A percentile compares a stretch with the other conserved stretches of the same genome.
Evolutionary conservation across 225 moss, liverwort and hornwort genomes (phyloP).

Genomic region (Lunularia cruciata): DNA sequence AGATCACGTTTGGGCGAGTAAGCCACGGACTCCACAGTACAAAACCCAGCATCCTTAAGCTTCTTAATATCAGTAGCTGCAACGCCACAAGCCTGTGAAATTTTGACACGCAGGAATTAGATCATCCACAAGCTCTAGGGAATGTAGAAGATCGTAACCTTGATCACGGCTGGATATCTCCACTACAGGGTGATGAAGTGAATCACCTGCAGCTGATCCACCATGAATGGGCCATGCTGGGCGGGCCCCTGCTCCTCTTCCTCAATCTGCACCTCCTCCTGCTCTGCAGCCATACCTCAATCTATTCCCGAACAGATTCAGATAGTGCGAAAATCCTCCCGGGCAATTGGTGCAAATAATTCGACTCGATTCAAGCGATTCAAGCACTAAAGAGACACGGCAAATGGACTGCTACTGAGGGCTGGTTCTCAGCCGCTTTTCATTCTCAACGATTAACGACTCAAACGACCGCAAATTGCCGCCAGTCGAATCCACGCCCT

Average conservation of each 20-base stretch:
- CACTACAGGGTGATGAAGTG: background rate
- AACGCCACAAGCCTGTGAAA: slow-evolving; percentile 62
- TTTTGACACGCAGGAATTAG: background rate
- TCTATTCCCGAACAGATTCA: background rate
- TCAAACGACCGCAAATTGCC: background rate
- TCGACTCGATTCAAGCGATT: background rate
- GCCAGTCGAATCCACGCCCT: background rate
- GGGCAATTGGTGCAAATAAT: too few species aligned
- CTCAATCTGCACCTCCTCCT: slow-evolving; percentile 24
- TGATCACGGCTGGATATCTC: background rate
- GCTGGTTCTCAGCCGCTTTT: too few species aligned
- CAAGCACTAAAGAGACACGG: too few species aligned
- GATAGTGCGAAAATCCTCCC: too few species aligned
- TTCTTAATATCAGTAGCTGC: slow-evolving; percentile 81
- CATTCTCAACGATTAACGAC: background rate
- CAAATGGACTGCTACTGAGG: too few species aligned
- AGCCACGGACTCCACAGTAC: slow-evolving; percentile 87
- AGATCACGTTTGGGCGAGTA: slow-evolving; percentile 82
- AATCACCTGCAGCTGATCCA: slow-evolving; percentile 64
- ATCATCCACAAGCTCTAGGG: too few species aligned
- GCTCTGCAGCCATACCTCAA: slow-evolving; percentile 20
- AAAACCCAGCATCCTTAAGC: slow-evolving; percentile 76
- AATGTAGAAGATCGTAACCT: background rate
- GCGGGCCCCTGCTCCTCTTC: slow-evolving; percentile 42
- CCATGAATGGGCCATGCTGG: slow-evolving; percentile 78